Base-by-base conservation (phyloP, 768 basidiomycete species). In the Porphyrellus cyaneotinctus region DNA sequence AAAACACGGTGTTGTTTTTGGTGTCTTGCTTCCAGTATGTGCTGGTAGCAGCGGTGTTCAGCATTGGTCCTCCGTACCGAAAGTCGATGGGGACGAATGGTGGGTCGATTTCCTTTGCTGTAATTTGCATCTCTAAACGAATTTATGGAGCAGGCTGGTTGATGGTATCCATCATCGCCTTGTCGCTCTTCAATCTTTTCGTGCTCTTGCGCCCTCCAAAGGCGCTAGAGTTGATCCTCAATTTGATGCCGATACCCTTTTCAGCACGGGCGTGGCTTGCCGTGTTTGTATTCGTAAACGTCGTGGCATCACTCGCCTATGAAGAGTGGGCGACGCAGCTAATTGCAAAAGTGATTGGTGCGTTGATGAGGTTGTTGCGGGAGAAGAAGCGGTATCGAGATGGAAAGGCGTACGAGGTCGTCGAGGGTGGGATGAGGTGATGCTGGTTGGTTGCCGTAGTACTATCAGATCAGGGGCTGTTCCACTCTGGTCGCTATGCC, bases 21-120 rank as follows among this genome's bases (percentile, higher is more conserved):
- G 76, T 97, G 39, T 97, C 97, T 11, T 97, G 93, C 56, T 98
- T 98, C 83, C 97, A 99, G 72, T 99, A 99, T 69, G 91, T 98
- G 63, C 76, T 98, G 44, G 91, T 97, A 9, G 97, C 95, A 13
- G 95, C 87, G 0, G 93, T 98, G 1, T 99, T 98, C 74, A 95
- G 91, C 67, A 97, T 98, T 59, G 97, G 97, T 0, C 95, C 95
- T 4, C 97, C 97, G 5, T 99, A 95, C 70, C 83, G 97, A 45
- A 88, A 91, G 70, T 80, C 93, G 23, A 90, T 98, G 79, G 93
- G 88, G 83, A 91, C 94, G 15, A 99, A 99, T 64, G 83, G 95
- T 95, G 65, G 51, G 83, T 65, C 39, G 48, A 18, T 7, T 22
- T 49, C 2, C 26, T 28, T 32, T 35, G 45, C 33, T 51, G 48